Percentiles rank a stretch among this genome's conserved stretches.
Evolutionary conservation across 1,284 basidiomycete species (phyloP).

Genomic region (Apiotrichum brassicae): DNA sequence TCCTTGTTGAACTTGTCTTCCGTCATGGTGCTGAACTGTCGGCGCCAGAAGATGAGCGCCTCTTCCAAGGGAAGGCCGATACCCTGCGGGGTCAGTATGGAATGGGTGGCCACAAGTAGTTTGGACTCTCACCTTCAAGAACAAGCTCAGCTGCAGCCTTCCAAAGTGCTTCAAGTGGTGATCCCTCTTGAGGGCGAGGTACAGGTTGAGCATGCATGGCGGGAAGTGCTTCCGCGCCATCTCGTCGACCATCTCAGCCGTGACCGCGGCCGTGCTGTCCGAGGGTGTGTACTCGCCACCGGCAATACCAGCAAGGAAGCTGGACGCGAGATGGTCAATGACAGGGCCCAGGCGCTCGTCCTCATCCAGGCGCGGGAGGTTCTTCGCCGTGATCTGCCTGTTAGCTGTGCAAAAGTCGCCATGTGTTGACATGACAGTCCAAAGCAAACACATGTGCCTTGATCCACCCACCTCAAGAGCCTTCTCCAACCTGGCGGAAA

Average conservation of each 20-base stretch:
- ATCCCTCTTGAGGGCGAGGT: constrained; percentile 69
- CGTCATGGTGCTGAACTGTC: constrained; percentile 68
- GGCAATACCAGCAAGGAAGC: constrained; percentile 81
- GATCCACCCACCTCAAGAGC: constrained; percentile 64
- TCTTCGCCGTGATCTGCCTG: constrained; percentile 72
- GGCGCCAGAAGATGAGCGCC: constrained; percentile 88
- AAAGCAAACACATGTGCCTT: not conserved
- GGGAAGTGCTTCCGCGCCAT: constrained; percentile 87
- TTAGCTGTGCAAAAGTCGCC: too few species aligned
- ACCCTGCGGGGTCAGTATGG: constrained; percentile 56
- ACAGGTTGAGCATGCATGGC: constrained; percentile 88
- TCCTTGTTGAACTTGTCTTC: constrained; percentile 99
- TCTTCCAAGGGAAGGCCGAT: constrained; percentile 92
- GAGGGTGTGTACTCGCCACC: constrained; percentile 44
- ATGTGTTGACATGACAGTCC: too few species aligned
- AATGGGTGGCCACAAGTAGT: too few species aligned
- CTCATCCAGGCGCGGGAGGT: constrained; percentile 89
- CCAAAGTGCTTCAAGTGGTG: constrained; percentile 91
- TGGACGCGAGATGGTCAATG: constrained; percentile 85
- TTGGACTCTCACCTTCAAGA: constrained; percentile 68
- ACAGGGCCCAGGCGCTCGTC: constrained; percentile 88
- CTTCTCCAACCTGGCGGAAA: constrained; percentile 65
- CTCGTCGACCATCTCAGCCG: constrained; percentile 89
- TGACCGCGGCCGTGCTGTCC: constrained; percentile 57
- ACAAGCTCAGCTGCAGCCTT: constrained; percentile 84